These are phyloP conservation scores for Senna siamea DNA, from an alignment of 306 rosid genomes.

Conservation along the genomic window DNA sequence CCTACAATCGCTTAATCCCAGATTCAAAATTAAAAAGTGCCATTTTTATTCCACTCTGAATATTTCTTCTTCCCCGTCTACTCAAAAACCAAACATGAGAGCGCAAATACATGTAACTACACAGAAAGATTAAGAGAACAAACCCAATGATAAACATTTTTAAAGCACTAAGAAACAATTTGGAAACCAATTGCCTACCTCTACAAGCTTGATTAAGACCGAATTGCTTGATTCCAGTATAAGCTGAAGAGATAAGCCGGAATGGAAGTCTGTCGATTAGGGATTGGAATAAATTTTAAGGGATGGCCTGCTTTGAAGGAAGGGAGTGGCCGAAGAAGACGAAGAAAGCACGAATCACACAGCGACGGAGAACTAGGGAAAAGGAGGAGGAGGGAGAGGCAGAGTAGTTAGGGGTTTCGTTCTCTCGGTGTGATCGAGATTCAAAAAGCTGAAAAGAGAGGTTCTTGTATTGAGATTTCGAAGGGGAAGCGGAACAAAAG, in stretches of 20 bases:
- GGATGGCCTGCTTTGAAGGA: neutral
- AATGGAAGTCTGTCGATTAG: constrained; percentile 46
- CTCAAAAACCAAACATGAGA: constrained; percentile 1
- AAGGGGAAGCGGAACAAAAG: neutral
- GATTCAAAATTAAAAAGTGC: neutral
- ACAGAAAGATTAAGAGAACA: neutral
- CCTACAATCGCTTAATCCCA: constrained; percentile 13
- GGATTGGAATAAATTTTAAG: constrained; percentile 36
- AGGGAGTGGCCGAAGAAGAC: neutral
- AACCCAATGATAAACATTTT: neutral
- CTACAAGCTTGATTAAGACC: constrained; percentile 24
- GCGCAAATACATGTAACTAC: neutral
- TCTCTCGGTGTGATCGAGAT: constrained; percentile 38
- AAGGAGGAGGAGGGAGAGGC: neutral
- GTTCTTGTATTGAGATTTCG: constrained; percentile 26
- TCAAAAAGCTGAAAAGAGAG: neutral
- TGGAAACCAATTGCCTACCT: constrained; percentile 30
- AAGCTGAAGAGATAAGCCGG: constrained; percentile 36
- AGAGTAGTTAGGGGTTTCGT: neutral
- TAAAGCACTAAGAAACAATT: neutral
- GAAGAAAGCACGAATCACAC: constrained; percentile 29
- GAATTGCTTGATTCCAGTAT: constrained; percentile 12
- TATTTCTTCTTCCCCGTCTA: neutral
- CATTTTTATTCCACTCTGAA: neutral
- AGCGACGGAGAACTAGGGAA: constrained; percentile 19